phyloP scores from a whole-genome alignment of 2,329 filamentous ascomycete genomes.

The Didymella arachidicola region DNA sequence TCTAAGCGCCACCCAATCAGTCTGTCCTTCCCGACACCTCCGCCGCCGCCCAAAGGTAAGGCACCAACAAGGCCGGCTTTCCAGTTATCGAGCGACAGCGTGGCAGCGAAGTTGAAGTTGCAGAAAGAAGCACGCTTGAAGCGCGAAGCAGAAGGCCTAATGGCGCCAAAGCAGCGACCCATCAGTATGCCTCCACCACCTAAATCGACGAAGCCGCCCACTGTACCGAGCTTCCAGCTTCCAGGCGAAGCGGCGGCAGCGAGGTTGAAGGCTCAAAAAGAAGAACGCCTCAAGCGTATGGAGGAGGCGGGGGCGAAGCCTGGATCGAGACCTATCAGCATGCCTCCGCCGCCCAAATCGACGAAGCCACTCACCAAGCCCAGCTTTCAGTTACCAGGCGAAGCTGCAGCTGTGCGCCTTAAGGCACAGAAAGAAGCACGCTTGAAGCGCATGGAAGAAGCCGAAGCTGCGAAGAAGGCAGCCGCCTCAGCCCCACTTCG shows the following conservation, averaged over 20 bases:
- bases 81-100: conserved; percentile 61
- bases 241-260: conserved; percentile 61
- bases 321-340: conserved; percentile 53
- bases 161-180: conserved; percentile 46
- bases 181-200: conserved; percentile 57
- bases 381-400: conserved; percentile 62
- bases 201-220: conserved; percentile 61
- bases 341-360: conserved; percentile 58
- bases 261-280: conserved; percentile 44
- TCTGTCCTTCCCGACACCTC: conserved; percentile 57
- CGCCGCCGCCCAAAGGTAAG: conserved; percentile 58
- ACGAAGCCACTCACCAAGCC: conserved; percentile 60
- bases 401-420: conserved; percentile 55
- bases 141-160: conserved; percentile 51
- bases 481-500: conserved; percentile 51
- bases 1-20: conserved; percentile 58
- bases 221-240: conserved; percentile 60
- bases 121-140: conserved; percentile 58
- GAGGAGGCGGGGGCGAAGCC: conserved; percentile 51
- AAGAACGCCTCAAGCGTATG: conserved; percentile 40
- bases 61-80: conserved; percentile 60
- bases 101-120: conserved; percentile 62
- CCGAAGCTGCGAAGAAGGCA: conserved; percentile 48
- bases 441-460: conserved; percentile 44
- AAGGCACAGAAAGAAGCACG: conserved; percentile 47